Percentiles rank a stretch among this genome's conserved stretches.
These are phyloP conservation scores for Ceratobasidium sp. DNA, from an alignment of 1,284 basidiomycete genomes.

Conservation along the genomic window DNA sequence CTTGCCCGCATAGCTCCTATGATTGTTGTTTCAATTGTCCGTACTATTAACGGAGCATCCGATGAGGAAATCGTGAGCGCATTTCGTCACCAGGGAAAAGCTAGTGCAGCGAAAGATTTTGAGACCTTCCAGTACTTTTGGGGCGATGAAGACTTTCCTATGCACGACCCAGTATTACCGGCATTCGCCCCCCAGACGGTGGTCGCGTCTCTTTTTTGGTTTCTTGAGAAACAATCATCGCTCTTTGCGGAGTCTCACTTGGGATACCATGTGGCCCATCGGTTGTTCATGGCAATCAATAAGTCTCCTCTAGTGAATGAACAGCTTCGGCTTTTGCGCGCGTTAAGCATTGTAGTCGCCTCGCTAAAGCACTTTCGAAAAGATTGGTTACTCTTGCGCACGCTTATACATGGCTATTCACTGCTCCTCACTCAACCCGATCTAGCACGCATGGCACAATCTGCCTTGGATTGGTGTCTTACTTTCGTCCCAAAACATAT, in stretches of 20 bases:
- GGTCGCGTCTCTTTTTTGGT: constrained; percentile 66
- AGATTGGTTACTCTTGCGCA: constrained; percentile 65
- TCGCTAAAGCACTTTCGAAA: constrained; percentile 60
- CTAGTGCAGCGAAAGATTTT: constrained; percentile 55
- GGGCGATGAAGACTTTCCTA: constrained; percentile 55
- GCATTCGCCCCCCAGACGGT: constrained; percentile 59
- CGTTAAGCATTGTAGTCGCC: constrained; percentile 76
- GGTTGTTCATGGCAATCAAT: constrained; percentile 73
- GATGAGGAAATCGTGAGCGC: constrained; percentile 30
- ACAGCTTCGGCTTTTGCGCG: constrained; percentile 78
- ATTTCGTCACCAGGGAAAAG: constrained; percentile 18
- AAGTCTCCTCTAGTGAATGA: constrained; percentile 83
- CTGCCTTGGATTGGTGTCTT: constrained; percentile 72
- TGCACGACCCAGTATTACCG: constrained; percentile 70
- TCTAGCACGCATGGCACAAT: constrained; percentile 71
- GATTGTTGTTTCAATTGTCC: constrained; percentile 27
- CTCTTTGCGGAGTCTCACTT: constrained; percentile 52
- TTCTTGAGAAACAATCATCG: constrained; percentile 19
- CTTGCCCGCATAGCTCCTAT: constrained; percentile 13
- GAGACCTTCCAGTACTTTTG: constrained; percentile 61
- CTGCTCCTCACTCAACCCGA: constrained; percentile 73
- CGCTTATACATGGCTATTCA: constrained; percentile 71
- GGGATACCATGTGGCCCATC: constrained; percentile 79
- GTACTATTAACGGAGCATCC: constrained; percentile 30
- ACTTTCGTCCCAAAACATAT: constrained; percentile 25